Base-by-base conservation (phyloP, 2,329 filamentous ascomycete species). In the Epichloe gansuensis region DNA sequence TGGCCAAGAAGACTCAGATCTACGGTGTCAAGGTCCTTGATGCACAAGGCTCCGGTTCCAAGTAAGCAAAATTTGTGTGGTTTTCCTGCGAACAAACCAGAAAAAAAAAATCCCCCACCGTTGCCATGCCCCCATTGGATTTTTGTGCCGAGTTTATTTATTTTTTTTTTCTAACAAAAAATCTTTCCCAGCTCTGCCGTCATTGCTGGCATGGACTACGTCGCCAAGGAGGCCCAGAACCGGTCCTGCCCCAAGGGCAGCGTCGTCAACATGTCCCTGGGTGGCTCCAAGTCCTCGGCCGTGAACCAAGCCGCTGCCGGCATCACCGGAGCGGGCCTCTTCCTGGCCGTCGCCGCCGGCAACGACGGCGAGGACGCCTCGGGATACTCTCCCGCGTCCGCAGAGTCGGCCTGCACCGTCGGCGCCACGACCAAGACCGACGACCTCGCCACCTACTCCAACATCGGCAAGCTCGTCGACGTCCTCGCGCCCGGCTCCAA, bases 241-340 rank as follows among this genome's bases (percentile, higher is more conserved):
- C 66, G 67, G 53, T 60, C 50, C 55, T 73, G 71, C 65, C 63
- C 66, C 58, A 68, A 63, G 49, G 71, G 72, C 42, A 63, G 69
- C 44, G 72, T 79, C 39, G 71, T 72, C 58, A 77, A 74, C 66
- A 76, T 80, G 74, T 77, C 73, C 8, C 71, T 80, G 11, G 76
- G 76, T 43, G 76, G 75, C n/a, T 47, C 56, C 53, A 63, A 59
- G 56, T 74, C 72, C 5, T 45, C 64, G 0, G 61, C 73, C 36
- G 60, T 78, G 56, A 80, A 79, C 68, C 59, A 58, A 38, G 75
- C 74, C 15, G 74, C 76, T 31, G 64, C 64, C 25, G 62, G 60
- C 43, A 66, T 75, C 41, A 65, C 74, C 56, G 53, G 54, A 17
- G 61, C 64, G 2, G 75, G 74, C 39, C 62, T 78, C 53, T 75